These are phyloP conservation scores for Rhizoctonia solani DNA, from an alignment of 1,284 basidiomycete species.

Conservation along the genomic window DNA sequence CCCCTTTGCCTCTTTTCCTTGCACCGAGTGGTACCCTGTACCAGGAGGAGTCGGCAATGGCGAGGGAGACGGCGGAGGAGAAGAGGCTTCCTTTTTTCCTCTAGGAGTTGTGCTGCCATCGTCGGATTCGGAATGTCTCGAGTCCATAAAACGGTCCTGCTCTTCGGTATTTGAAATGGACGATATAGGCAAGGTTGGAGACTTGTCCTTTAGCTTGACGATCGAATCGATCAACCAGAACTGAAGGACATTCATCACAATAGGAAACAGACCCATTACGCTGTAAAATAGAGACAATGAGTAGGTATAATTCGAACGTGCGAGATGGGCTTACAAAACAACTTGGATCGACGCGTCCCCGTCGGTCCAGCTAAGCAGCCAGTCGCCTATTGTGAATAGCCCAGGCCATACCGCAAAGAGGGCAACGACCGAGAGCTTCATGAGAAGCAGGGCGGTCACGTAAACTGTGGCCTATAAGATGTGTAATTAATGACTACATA, in stretches of 20 bases:
- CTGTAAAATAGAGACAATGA: slow-evolving; percentile 48
- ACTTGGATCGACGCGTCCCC: slow-evolving; percentile 72
- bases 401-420: slow-evolving; percentile 73
- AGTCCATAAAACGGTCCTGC: slow-evolving; percentile 29
- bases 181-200: not conserved
- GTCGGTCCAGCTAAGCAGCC: slow-evolving; percentile 81
- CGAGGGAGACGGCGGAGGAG: slow-evolving; percentile 37
- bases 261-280: slow-evolving; percentile 91
- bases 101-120: slow-evolving; percentile 13
- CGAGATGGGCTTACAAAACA: slow-evolving; percentile 71
- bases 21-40: slow-evolving; percentile 29
- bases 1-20: slow-evolving; percentile 33
- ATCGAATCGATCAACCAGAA: slow-evolving; percentile 89
- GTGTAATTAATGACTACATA: not conserved
- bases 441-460: slow-evolving; percentile 77
- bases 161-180: slow-evolving; percentile 5
- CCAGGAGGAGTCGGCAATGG: slow-evolving; percentile 33
- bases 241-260: slow-evolving; percentile 89
- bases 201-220: slow-evolving; percentile 55
- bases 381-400: slow-evolving; percentile 75
- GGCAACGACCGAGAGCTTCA: slow-evolving; percentile 85
- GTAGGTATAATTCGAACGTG: slow-evolving; percentile 19
- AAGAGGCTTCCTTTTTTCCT: slow-evolving; percentile 12
- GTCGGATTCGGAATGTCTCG: slow-evolving; percentile 5
- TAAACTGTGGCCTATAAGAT: slow-evolving; percentile 67